These are phyloP conservation scores for Byssothecium circinans DNA, from an alignment of 2,329 filamentous ascomycete species.

Conservation along the genomic window DNA sequence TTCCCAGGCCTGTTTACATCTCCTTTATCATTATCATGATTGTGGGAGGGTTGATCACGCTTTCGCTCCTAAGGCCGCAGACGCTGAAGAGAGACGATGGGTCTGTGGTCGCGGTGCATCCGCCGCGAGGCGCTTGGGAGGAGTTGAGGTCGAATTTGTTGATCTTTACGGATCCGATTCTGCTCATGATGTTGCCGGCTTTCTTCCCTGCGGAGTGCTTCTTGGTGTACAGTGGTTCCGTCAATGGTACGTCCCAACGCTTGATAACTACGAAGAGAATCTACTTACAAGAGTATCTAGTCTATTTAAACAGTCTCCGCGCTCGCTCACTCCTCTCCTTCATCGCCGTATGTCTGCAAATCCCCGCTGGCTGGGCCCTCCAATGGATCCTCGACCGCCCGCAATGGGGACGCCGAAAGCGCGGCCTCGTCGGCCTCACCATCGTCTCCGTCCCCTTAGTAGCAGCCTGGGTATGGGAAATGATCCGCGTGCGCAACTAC, in stretches of 20 bases:
- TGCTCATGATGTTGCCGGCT: slow-evolving; percentile 34
- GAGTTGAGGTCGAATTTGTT: slow-evolving; percentile 30
- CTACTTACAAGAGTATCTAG: slow-evolving; percentile 2
- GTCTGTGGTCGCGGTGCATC: slow-evolving; percentile 31
- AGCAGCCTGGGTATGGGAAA: slow-evolving; percentile 36
- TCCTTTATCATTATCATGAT: slow-evolving; percentile 35
- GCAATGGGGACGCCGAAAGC: slow-evolving; percentile 32
- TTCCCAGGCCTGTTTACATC: slow-evolving; percentile 34
- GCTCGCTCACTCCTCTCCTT: slow-evolving; percentile 32
- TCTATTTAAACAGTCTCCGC: slow-evolving; percentile 33
- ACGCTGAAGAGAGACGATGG: slow-evolving; percentile 34
- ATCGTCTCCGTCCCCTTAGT: slow-evolving; percentile 28
- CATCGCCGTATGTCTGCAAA: slow-evolving; percentile 32
- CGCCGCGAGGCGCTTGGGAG: slow-evolving; percentile 26
- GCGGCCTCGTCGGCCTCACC: slow-evolving; percentile 30
- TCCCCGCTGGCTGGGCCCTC: slow-evolving; percentile 34
- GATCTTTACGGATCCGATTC: slow-evolving; percentile 29
- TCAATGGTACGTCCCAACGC: slow-evolving; percentile 25
- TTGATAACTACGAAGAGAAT: background rate
- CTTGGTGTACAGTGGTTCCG: slow-evolving; percentile 35
- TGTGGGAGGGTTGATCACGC: slow-evolving; percentile 26
- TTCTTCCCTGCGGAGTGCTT: slow-evolving; percentile 35
- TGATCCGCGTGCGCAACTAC: slow-evolving; percentile 37
- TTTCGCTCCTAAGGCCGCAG: slow-evolving; percentile 30
- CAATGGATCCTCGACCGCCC: slow-evolving; percentile 33